These are phyloP conservation scores for Exophiala sp. DNA, from an alignment of 2,329 filamentous ascomycete species.

Conservation along the genomic window DNA sequence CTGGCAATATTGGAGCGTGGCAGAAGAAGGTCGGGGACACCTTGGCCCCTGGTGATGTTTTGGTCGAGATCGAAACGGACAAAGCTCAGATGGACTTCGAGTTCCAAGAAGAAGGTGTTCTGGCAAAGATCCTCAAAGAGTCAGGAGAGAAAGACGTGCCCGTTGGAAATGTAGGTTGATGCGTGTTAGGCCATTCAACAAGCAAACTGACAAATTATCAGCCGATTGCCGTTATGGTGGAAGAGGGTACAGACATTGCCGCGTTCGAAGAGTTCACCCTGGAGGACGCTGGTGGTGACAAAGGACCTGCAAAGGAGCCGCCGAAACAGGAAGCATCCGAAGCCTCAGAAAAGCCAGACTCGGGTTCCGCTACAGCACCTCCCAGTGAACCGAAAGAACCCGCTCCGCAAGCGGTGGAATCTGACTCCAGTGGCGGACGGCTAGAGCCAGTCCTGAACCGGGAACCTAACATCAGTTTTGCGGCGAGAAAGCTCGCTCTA, in stretches of 20 bases:
- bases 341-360: constrained; percentile 54
- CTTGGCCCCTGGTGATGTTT: constrained; percentile 83
- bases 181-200: not conserved
- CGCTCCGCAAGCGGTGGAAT: constrained; percentile 59
- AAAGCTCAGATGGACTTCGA: constrained; percentile 99
- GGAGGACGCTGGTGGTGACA: constrained; percentile 84
- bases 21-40: constrained; percentile 92
- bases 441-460: constrained; percentile 81
- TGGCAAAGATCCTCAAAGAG: constrained; percentile 91
- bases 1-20: constrained; percentile 94
- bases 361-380: constrained; percentile 54
- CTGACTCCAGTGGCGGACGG: constrained; percentile 60
- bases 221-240: constrained; percentile 94
- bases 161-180: constrained; percentile 75
- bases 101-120: constrained; percentile 94
- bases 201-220: constrained; percentile 41
- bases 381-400: constrained; percentile 46
- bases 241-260: constrained; percentile 79
- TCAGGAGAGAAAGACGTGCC: constrained; percentile 88
- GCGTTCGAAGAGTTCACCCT: constrained; percentile 85
- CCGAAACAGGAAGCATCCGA: constrained; percentile 61
- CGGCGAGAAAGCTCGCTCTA: constrained; percentile 73
- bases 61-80: constrained; percentile 98
- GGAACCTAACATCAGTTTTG: constrained; percentile 64
- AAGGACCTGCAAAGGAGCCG: constrained; percentile 54